Conservation (phyloP, 2,329 filamentous ascomycete genomes). For the Myriosclerotinia scirpicola region DNA sequence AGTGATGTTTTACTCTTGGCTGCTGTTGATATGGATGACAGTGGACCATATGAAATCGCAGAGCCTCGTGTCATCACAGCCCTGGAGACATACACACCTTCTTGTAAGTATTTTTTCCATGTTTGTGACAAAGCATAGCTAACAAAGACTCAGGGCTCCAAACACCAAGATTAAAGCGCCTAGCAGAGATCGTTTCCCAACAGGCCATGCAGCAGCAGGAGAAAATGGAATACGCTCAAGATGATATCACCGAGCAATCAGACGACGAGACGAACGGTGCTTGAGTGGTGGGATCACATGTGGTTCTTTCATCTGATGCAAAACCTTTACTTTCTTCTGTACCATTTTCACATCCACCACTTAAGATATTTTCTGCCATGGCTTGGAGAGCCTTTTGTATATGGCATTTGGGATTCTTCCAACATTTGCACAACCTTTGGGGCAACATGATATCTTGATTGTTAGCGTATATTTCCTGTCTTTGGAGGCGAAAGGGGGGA, state of each 20-base stretch:
- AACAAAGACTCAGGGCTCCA: constrained; percentile 69
- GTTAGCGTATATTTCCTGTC: constrained; percentile 23
- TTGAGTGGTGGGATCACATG: constrained; percentile 27
- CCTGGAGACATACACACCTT: constrained; percentile 95
- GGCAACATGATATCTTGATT: constrained; percentile 22
- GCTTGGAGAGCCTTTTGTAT: constrained; percentile 37
- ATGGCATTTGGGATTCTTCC: constrained; percentile 27
- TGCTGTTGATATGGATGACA: constrained; percentile 98
- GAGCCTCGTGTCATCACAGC: constrained; percentile 95
- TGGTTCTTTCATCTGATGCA: constrained; percentile 14
- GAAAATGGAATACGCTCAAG: constrained; percentile 62
- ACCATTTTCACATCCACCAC: constrained; percentile 35
- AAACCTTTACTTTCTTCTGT: constrained; percentile 39
- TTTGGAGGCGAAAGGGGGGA: constrained; percentile 8
- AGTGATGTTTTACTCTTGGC: constrained; percentile 91
- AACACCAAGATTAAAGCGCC: constrained; percentile 89
- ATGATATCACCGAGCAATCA: constrained; percentile 51
- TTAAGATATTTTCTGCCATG: constrained; percentile 33
- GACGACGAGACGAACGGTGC: constrained; percentile 39
- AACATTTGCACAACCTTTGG: constrained; percentile 20
- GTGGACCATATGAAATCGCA: constrained; percentile 96
- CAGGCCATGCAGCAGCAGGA: constrained; percentile 96
- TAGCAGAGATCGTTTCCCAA: constrained; percentile 97
- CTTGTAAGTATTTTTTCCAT: constrained; percentile 63
- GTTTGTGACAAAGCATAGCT: constrained; percentile 34